Conservation (phyloP, 1,139 yeast genomes). For the Pichiaceae sp. region DNA sequence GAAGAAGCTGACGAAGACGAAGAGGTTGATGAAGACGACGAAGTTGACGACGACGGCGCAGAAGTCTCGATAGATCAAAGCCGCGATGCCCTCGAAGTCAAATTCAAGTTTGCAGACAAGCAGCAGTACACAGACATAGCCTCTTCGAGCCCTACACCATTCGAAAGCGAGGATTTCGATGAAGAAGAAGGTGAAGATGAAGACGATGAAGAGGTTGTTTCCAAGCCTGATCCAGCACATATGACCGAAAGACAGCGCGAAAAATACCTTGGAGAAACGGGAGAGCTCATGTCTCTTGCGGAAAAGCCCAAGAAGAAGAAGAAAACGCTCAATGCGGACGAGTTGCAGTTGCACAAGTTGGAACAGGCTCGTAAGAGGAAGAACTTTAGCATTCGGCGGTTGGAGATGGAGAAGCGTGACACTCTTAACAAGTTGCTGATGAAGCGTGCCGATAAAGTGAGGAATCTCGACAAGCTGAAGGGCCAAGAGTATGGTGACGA, state of each 20-base stretch:
- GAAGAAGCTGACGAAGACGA: constrained; percentile 28
- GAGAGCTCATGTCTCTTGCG: constrained; percentile 26
- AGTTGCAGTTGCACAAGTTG: constrained; percentile 69
- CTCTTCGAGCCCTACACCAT: not conserved
- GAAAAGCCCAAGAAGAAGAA: constrained; percentile 31
- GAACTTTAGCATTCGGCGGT: constrained; percentile 71
- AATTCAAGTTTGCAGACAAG: constrained; percentile 2
- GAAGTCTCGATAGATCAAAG: constrained; percentile 14
- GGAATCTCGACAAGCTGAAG: constrained; percentile 30
- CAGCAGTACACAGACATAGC: not conserved
- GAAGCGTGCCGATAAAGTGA: constrained; percentile 68
- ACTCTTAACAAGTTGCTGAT: constrained; percentile 79
- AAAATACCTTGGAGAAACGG: constrained; percentile 27
- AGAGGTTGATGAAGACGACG: constrained; percentile 30
- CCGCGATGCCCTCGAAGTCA: not conserved
- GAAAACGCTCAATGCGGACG: constrained; percentile 67
- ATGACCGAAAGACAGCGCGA: constrained; percentile 60
- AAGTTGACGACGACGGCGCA: constrained; percentile 25
- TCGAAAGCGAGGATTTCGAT: constrained; percentile 1
- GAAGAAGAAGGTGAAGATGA: constrained; percentile 13
- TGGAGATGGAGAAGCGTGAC: constrained; percentile 90
- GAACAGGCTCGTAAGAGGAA: constrained; percentile 86
- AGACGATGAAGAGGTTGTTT: constrained; percentile 11
- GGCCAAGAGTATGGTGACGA: constrained; percentile 28
- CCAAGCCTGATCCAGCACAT: constrained; percentile 36